These are phyloP conservation scores for Artomyces pyxidatus DNA, from an alignment of 768 basidiomycete species.

Conservation along the genomic window DNA sequence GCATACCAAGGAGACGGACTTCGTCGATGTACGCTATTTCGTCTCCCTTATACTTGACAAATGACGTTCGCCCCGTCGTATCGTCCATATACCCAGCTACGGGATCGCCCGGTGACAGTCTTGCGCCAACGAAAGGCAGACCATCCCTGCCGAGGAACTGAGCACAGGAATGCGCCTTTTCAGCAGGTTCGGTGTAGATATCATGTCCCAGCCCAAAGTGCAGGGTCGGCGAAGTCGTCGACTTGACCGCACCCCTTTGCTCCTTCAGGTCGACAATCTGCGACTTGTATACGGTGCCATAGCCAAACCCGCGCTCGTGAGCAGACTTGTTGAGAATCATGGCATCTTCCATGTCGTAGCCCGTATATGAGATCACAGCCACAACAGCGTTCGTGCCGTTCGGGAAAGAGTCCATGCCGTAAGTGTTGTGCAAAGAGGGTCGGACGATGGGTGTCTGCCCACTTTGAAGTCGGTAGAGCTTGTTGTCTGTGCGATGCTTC, in stretches of 20 bases:
- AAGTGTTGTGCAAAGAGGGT: constrained; percentile 83
- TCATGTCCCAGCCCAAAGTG: constrained; percentile 88
- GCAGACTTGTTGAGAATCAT: constrained; percentile 99
- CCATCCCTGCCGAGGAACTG: constrained; percentile 75
- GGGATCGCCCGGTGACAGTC: constrained; percentile 64
- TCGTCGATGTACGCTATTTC: constrained; percentile 85
- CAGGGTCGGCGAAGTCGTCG: constrained; percentile 49
- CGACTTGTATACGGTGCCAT: constrained; percentile 95
- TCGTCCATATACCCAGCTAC: constrained; percentile 87
- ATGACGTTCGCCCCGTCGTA: constrained; percentile 69
- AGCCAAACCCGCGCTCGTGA: constrained; percentile 95
- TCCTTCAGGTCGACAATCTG: constrained; percentile 87
- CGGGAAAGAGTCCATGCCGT: constrained; percentile 98
- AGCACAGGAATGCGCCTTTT: constrained; percentile 33
- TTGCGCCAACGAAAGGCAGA: constrained; percentile 68
- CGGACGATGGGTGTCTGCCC: constrained; percentile 95
- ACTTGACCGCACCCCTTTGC: constrained; percentile 56
- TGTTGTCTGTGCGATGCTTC: constrained; percentile 93
- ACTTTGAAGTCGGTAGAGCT: constrained; percentile 91
- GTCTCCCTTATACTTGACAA: constrained; percentile 95
- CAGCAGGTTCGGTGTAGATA: constrained; percentile 46
- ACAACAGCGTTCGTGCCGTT: constrained; percentile 98
- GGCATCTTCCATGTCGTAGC: constrained; percentile 99
- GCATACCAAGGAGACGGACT: constrained; percentile 80
- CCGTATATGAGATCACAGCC: constrained; percentile 99